Conservation (phyloP, 352 stramenopile genomes). For the Phytophthora aleatoria region DNA sequence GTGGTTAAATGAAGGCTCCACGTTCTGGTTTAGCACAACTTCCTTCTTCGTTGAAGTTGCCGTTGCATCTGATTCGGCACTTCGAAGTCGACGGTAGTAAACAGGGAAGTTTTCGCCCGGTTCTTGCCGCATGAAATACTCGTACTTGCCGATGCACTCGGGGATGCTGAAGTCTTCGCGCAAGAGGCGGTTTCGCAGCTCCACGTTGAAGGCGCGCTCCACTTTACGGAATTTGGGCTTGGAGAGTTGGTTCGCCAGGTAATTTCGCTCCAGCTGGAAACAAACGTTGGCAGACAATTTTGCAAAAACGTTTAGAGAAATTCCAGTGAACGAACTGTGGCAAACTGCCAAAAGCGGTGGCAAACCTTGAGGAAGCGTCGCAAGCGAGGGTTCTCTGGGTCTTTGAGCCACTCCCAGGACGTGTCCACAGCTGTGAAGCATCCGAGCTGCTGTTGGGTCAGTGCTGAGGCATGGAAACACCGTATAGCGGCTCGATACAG, state of each 20-base stretch:
- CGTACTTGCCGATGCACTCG: conserved; percentile 72
- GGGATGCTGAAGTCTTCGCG: conserved; percentile 74
- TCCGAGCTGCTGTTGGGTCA: conserved; percentile 12
- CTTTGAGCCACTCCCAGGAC: conserved; percentile 60
- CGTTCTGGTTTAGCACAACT: conserved; percentile 82
- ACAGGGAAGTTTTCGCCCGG: conserved; percentile 76
- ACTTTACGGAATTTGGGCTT: conserved; percentile 63
- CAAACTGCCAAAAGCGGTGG: background rate
- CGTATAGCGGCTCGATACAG: background rate
- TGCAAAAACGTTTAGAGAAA: conserved; percentile 6
- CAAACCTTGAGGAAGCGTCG: conserved; percentile 67
- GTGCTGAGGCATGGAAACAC: conserved; percentile 10
- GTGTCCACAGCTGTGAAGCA: conserved; percentile 22
- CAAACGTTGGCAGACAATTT: conserved; percentile 1
- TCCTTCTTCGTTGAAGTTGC: conserved; percentile 38
- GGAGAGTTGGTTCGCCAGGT: conserved; percentile 52
- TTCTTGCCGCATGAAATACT: conserved; percentile 76
- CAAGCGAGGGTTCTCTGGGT: conserved; percentile 47
- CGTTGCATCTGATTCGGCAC: conserved; percentile 12
- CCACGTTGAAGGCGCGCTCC: conserved; percentile 66
- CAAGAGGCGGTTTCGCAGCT: conserved; percentile 66
- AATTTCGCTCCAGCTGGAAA: conserved; percentile 50
- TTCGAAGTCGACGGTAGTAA: conserved; percentile 66
- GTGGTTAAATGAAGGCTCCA: conserved; percentile 54
- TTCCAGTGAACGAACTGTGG: background rate